These are phyloP conservation scores for Fusarium anthophilum DNA, from an alignment of 2,329 filamentous ascomycete genomes.

Conservation along the genomic window DNA sequence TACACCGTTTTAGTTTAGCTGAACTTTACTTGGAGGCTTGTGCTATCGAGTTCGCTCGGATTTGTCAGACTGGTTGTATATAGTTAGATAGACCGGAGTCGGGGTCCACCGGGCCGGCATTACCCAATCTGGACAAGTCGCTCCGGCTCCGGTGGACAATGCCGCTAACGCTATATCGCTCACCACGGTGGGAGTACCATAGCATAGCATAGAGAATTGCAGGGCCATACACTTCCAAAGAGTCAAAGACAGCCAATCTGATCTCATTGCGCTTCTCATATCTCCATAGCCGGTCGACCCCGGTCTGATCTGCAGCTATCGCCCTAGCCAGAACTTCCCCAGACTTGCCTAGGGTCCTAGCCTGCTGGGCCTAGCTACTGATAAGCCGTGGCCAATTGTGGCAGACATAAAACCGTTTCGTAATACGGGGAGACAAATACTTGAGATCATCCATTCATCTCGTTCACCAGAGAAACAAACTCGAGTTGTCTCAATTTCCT, in stretches of 20 bases:
- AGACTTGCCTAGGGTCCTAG: not conserved
- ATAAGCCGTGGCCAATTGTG: not conserved
- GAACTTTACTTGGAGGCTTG: not conserved
- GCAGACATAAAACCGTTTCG: not conserved
- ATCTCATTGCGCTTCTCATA: not conserved
- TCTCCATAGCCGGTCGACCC: not conserved
- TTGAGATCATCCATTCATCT: not conserved
- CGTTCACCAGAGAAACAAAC: not conserved
- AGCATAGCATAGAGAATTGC: not conserved
- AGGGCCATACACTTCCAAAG: not conserved
- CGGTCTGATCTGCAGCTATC: conserved; percentile 3
- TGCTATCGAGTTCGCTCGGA: not conserved
- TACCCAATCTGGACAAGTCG: not conserved
- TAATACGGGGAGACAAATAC: not conserved
- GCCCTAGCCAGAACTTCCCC: not conserved
- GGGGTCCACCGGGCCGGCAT: not conserved
- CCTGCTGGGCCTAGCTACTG: not conserved
- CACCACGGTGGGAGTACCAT: not conserved
- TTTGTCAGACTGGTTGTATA: not conserved
- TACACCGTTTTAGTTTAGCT: not conserved
- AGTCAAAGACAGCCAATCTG: not conserved
- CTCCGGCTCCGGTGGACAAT: not conserved
- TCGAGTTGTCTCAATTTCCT: not conserved
- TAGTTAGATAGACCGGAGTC: not conserved
- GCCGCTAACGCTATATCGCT: conserved; percentile 3